Evolutionary conservation across 768 basidiomycete genomes (phyloP).

Genomic region (Tulasnella sp.): DNA sequence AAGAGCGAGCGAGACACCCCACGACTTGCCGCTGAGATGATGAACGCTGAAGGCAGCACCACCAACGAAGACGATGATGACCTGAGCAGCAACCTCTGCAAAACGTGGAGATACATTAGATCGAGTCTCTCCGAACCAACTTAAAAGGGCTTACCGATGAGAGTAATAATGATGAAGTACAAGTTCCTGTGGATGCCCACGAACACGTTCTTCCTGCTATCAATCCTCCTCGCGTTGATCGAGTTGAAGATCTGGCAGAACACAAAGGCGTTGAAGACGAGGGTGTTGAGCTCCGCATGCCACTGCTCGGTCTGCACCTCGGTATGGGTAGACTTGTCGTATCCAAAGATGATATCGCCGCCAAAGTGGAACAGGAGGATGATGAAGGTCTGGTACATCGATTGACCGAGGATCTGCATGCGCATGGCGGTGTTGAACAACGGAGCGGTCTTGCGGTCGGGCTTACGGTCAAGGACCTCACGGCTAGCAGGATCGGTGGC

Average conservation of each 20-base stretch:
- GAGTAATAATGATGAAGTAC: slow-evolving; percentile 78
- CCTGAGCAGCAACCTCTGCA: slow-evolving; percentile 76
- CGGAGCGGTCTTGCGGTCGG: slow-evolving; percentile 81
- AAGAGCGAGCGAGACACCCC: slow-evolving; percentile 87
- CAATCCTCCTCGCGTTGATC: slow-evolving; percentile 81
- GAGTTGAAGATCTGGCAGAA: slow-evolving; percentile 98
- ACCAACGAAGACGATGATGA: slow-evolving; percentile 85
- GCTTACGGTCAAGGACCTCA: slow-evolving; percentile 74
- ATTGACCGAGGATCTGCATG: slow-evolving; percentile 91
- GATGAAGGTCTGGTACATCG: slow-evolving; percentile 72
- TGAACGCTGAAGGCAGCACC: slow-evolving; percentile 88
- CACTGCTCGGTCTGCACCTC: slow-evolving; percentile 33
- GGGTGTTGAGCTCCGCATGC: slow-evolving; percentile 56
- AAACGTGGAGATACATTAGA: not conserved
- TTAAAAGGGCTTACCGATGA: slow-evolving; percentile 53
- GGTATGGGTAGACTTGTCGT: slow-evolving; percentile 29
- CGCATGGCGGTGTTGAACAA: slow-evolving; percentile 91
- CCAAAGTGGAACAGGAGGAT: slow-evolving; percentile 86
- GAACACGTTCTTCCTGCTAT: slow-evolving; percentile 81
- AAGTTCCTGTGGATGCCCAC: slow-evolving; percentile 69
- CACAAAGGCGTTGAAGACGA: slow-evolving; percentile 98
- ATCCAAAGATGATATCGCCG: slow-evolving; percentile 62
- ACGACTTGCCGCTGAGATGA: slow-evolving; percentile 69
- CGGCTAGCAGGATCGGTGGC: slow-evolving; percentile 92
- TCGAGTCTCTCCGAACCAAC: not conserved